Percentiles rank a stretch among this genome's conserved stretches.
These are phyloP conservation scores for Citrus medica DNA, from an alignment of 345 rosid species.

Conservation along the genomic window DNA sequence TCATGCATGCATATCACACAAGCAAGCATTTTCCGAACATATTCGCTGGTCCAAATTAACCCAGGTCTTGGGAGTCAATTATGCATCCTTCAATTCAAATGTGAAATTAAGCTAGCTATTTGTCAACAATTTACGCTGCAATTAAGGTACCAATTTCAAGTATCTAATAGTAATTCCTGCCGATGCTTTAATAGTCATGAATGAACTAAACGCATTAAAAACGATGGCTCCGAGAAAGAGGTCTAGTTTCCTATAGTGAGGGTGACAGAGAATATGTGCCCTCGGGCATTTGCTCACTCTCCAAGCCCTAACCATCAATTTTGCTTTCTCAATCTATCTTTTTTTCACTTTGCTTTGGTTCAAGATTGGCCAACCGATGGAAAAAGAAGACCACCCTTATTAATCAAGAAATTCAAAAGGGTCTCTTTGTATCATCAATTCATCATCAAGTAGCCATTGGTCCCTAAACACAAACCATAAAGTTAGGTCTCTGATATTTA, in stretches of 20 bases:
- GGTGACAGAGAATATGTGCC: conserved; percentile 31
- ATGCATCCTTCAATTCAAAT: neutral
- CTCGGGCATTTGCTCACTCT: neutral
- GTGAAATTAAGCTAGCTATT: neutral
- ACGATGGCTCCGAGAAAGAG: neutral
- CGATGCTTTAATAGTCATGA: neutral
- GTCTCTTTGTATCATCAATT: neutral
- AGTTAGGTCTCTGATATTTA: neutral
- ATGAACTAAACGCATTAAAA: neutral
- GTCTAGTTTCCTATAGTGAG: neutral
- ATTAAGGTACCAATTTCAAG: neutral
- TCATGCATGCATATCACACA: neutral
- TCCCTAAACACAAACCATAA: conserved; percentile 7
- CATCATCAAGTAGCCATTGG: neutral
- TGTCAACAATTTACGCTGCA: neutral
- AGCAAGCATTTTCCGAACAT: neutral
- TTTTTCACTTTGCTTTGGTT: conserved; percentile 3
- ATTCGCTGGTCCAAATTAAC: neutral
- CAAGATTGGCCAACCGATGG: conserved; percentile 8
- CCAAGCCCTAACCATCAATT: conserved; percentile 25
- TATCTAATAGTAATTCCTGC: neutral
- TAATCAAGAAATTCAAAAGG: conserved; percentile 9
- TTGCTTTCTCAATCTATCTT: conserved; percentile 27
- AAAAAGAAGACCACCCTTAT: conserved; percentile 7
- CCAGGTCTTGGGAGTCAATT: neutral